These are phyloP conservation scores for Rhodotorula diobovata DNA, from an alignment of 768 basidiomycete species.

Conservation along the genomic window DNA sequence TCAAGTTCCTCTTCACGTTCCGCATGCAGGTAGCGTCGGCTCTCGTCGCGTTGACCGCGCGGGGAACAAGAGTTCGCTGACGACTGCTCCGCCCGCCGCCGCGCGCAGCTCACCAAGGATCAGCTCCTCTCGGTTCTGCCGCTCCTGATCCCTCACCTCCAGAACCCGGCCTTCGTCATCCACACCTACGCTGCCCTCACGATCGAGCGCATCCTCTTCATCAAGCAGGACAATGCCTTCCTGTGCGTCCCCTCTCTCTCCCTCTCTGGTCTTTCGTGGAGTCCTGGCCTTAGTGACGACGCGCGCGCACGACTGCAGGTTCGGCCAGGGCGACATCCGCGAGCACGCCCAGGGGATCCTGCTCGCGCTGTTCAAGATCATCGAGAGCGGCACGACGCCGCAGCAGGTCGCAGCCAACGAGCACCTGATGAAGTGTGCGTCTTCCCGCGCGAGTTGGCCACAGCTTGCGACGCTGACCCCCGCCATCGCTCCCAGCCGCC, in stretches of 20 bases:
- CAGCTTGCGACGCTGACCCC: too few relatives aligned
- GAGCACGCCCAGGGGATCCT: constrained; percentile 69
- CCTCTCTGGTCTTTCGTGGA: neutral
- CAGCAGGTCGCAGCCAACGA: constrained; percentile 97
- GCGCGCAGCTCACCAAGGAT: constrained; percentile 73
- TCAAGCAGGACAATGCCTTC: constrained; percentile 69
- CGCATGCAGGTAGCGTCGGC: constrained; percentile 70
- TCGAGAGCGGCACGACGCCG: constrained; percentile 70
- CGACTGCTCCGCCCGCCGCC: too few relatives aligned
- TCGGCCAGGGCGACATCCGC: constrained; percentile 78
- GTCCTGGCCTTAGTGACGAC: too few relatives aligned
- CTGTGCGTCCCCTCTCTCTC: constrained; percentile 55
- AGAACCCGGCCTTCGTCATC: constrained; percentile 79
- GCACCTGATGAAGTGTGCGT: constrained; percentile 91
- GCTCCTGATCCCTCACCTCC: constrained; percentile 72
- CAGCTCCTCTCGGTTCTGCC: constrained; percentile 90
- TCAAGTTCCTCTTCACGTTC: constrained; percentile 90
- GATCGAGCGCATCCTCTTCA: constrained; percentile 90
- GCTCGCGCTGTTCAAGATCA: constrained; percentile 66
- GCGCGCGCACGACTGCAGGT: too few relatives aligned
- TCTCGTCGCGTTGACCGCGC: neutral
- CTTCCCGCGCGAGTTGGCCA: too few relatives aligned
- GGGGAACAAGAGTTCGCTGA: too few relatives aligned
- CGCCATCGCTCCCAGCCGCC: too few relatives aligned
- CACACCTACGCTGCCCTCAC: constrained; percentile 96